Percentiles rank a stretch among this genome's conserved stretches.
Evolutionary conservation across 148 eudicot genomes (phyloP).

Genomic region (Rhododendron simsii): DNA sequence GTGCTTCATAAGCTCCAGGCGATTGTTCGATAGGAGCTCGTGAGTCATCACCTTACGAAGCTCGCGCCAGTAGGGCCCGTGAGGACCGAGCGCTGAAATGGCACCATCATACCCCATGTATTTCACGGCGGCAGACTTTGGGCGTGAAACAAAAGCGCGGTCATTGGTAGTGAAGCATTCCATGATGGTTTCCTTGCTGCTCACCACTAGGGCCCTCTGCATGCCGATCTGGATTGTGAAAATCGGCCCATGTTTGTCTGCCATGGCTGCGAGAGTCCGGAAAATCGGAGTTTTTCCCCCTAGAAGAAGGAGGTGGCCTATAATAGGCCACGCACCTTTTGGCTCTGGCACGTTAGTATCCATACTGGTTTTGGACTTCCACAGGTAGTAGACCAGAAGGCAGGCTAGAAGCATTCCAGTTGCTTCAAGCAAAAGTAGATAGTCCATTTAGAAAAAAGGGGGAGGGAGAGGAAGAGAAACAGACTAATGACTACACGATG

Average conservation of each 20-base stretch:
- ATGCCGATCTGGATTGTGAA: not conserved
- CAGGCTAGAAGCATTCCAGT: not conserved
- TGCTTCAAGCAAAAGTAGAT: not conserved
- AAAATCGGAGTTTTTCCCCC: not conserved
- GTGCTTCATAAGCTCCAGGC: not conserved
- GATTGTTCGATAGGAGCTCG: not conserved
- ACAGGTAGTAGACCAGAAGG: not conserved
- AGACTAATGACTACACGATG: not conserved
- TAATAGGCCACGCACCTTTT: not conserved
- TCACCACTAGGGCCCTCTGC: not conserved
- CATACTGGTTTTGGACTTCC: no score
- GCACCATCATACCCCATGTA: not conserved
- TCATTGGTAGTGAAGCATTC: slow-evolving; percentile 4
- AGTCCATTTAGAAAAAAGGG: not conserved
- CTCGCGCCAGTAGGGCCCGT: not conserved
- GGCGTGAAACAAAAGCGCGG: not conserved
- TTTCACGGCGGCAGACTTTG: not conserved
- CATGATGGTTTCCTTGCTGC: not conserved
- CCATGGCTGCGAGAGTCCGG: not conserved
- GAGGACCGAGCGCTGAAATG: not conserved
- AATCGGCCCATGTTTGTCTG: not conserved
- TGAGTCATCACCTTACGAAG: not conserved
- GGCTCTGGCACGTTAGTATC: not conserved
- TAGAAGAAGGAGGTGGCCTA: not conserved
- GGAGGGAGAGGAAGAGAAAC: not conserved